Percentiles rank a stretch among this genome's conserved stretches.
Evolutionary conservation across 23 red algal species (phyloP).

Genomic region (Porphyridium purpureum): DNA sequence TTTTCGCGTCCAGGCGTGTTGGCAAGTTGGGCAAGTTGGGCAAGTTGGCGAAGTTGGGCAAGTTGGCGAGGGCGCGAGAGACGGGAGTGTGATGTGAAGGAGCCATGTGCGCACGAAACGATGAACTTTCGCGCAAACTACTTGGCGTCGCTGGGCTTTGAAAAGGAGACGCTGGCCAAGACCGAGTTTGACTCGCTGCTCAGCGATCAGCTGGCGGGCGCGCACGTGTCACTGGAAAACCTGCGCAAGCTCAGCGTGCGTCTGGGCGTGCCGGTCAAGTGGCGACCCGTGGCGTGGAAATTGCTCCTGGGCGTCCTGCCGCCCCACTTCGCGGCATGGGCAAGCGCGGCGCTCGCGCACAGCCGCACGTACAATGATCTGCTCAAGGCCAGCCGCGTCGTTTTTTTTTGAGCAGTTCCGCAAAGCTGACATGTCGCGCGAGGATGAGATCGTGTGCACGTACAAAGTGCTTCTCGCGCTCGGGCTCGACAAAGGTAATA

Average conservation of each 20-base stretch:
- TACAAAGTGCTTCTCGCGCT: no score
- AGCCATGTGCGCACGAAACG: no score
- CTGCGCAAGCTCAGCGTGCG: background rate
- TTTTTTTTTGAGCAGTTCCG: background rate
- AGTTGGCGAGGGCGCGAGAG: no score
- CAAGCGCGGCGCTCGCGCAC: background rate
- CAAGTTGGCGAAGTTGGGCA: no score
- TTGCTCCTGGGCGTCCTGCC: background rate
- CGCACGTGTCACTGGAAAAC: background rate
- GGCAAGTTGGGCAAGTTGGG: no score
- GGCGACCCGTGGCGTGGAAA: background rate
- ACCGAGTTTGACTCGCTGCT: background rate
- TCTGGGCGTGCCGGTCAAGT: background rate
- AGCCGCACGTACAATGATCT: background rate
- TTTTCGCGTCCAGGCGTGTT: no score
- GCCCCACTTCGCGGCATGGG: background rate
- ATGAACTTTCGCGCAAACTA: background rate
- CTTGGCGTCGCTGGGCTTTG: background rate
- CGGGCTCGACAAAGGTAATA: no score
- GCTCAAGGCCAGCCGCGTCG: background rate
- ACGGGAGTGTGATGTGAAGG: no score
- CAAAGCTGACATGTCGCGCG: no score
- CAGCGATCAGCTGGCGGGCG: background rate
- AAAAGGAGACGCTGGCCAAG: background rate
- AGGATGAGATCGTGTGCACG: background rate